Conservation (phyloP, 2,329 filamentous ascomycete species). For the Teratosphaeriaceae sp. region DNA sequence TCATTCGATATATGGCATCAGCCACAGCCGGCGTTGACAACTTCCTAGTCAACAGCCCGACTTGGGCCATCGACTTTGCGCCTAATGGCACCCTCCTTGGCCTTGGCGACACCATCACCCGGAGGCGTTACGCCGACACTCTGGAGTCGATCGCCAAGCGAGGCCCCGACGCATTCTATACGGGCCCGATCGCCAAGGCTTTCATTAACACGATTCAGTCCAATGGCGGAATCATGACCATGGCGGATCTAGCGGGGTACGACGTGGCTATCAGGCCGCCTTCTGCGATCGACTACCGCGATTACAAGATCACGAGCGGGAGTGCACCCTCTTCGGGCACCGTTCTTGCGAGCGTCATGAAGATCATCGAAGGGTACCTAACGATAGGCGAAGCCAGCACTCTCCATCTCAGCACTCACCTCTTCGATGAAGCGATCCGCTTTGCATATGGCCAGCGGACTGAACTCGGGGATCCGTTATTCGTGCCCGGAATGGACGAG, state of each 20-base stretch:
- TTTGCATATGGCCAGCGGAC: conserved; percentile 75
- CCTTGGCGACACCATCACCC: conserved; percentile 70
- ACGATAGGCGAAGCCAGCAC: conserved; percentile 51
- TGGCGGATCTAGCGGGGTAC: conserved; percentile 72
- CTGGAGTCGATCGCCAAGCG: conserved; percentile 68
- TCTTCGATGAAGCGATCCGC: conserved; percentile 79
- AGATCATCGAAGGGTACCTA: conserved; percentile 73
- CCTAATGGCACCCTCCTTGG: conserved; percentile 67
- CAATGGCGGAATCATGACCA: conserved; percentile 75
- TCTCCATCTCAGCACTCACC: conserved; percentile 67
- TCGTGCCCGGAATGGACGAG: conserved; percentile 54
- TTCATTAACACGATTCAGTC: conserved; percentile 63
- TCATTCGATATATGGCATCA: conserved; percentile 63
- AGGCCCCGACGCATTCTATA: conserved; percentile 53
- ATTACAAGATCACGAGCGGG: conserved; percentile 61
- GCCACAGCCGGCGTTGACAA: conserved; percentile 46
- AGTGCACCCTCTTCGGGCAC: conserved; percentile 73
- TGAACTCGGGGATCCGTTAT: conserved; percentile 77
- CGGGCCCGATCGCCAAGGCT: conserved; percentile 52
- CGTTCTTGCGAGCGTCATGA: conserved; percentile 69
- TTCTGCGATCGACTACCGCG: conserved; percentile 50
- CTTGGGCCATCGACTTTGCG: conserved; percentile 84
- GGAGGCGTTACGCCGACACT: conserved; percentile 73
- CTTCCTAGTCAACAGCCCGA: conserved; percentile 67
- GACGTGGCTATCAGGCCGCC: conserved; percentile 57